phyloP scores from a whole-genome alignment of 1,284 basidiomycete species.

The Bjerkandera adusta region DNA sequence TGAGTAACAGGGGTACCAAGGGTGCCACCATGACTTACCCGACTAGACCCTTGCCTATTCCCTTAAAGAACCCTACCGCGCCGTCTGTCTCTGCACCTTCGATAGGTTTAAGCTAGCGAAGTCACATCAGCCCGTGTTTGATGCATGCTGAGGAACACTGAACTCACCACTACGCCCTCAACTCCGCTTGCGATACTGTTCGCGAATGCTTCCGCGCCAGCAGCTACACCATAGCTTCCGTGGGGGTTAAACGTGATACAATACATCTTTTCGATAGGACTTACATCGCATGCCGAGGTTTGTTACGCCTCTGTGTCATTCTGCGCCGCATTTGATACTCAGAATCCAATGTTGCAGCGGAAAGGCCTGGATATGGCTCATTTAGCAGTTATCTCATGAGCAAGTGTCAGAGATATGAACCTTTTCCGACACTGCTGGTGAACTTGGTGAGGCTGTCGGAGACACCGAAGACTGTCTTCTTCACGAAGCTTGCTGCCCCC shows the following conservation, averaged over 20 bases:
- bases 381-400: conserved; percentile 1
- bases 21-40: conserved; percentile 54
- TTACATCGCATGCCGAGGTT: conserved; percentile 93
- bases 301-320: conserved; percentile 89
- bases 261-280: conserved; percentile 20
- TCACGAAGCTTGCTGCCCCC: conserved; percentile 97
- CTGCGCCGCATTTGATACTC: conserved; percentile 92
- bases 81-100: conserved; percentile 96
- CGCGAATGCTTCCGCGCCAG: conserved; percentile 93
- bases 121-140: background rate
- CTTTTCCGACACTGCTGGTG: conserved; percentile 96
- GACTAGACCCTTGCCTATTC: conserved; percentile 94
- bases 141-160: background rate
- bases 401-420: conserved; percentile 38
- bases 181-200: conserved; percentile 94
- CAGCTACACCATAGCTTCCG: conserved; percentile 85
- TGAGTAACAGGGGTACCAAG: conserved; percentile 3
- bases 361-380: conserved; percentile 59
- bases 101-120: conserved; percentile 83
- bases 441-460: conserved; percentile 97
- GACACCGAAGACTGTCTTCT: conserved; percentile 97
- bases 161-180: conserved; percentile 87
- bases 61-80: conserved; percentile 96
- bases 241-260: conserved; percentile 7
- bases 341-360: conserved; percentile 94